Conservation (phyloP, 805 yeast genomes). For the Candida khao-thaluensis region DNA sequence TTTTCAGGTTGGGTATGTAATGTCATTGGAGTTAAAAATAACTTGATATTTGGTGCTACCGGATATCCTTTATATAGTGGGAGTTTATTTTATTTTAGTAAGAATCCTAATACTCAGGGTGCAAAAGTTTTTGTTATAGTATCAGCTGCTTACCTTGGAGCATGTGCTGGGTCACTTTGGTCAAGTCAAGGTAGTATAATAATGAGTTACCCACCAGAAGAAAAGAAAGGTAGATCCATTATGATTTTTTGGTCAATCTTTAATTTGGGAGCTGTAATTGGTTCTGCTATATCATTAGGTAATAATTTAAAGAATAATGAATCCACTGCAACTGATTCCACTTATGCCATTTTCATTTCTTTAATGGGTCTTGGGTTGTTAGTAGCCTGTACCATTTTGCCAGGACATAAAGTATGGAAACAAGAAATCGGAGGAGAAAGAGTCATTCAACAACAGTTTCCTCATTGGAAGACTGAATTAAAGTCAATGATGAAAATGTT, state of each 20-base stretch:
- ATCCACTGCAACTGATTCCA: slow-evolving; percentile 45
- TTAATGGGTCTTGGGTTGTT: slow-evolving; percentile 48
- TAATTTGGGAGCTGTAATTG: slow-evolving; percentile 61
- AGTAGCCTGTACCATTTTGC: slow-evolving; percentile 48
- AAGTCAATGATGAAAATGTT: slow-evolving; percentile 13
- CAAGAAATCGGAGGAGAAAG: slow-evolving; percentile 14
- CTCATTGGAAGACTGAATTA: slow-evolving; percentile 47
- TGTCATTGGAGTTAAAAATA: slow-evolving; percentile 43
- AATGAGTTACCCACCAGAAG: slow-evolving; percentile 55
- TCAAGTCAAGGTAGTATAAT: slow-evolving; percentile 57
- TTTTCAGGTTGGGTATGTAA: slow-evolving; percentile 57
- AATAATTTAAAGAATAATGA: slow-evolving; percentile 43
- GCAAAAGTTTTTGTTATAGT: slow-evolving; percentile 53
- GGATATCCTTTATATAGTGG: slow-evolving; percentile 57
- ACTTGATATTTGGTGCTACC: slow-evolving; percentile 51
- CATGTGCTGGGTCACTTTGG: slow-evolving; percentile 57
- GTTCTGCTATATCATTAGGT: slow-evolving; percentile 55
- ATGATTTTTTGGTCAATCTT: slow-evolving; percentile 62
- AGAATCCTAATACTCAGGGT: slow-evolving; percentile 29
- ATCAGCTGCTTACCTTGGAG: slow-evolving; percentile 56
- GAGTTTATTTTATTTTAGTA: slow-evolving; percentile 33
- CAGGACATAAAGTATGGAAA: slow-evolving; percentile 25
- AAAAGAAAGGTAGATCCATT: slow-evolving; percentile 49
- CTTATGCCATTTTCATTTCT: slow-evolving; percentile 53
- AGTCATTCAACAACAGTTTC: slow-evolving; percentile 43